Conservation (phyloP, 2,329 filamentous ascomycete genomes). For the Chaetomium strumarium region DNA sequence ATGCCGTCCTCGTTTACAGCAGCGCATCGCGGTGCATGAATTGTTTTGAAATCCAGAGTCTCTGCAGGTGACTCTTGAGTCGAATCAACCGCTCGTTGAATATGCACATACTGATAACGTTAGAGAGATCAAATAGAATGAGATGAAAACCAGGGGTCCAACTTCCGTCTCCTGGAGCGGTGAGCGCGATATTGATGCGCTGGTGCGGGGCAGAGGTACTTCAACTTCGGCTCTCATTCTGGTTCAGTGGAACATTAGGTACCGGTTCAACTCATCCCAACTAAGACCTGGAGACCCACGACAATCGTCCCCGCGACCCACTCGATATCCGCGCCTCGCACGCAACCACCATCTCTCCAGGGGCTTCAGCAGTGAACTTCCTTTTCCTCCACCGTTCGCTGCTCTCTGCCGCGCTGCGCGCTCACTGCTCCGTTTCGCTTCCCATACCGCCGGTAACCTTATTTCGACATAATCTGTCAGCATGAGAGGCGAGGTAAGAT, state of each 20-base stretch:
- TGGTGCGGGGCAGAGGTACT: background rate
- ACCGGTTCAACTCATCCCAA: background rate
- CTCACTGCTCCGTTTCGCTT: slow-evolving; percentile 17
- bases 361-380: slow-evolving; percentile 15
- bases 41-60: no score
- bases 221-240: background rate
- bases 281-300: background rate
- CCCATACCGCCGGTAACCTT: slow-evolving; percentile 14
- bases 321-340: slow-evolving; percentile 16
- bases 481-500: slow-evolving; percentile 30
- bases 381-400: slow-evolving; percentile 16
- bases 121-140: background rate
- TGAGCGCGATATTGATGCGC: background rate
- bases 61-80: no score
- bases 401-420: slow-evolving; percentile 26
- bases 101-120: background rate
- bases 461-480: slow-evolving; percentile 19
- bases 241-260: background rate
- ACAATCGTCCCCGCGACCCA: slow-evolving; percentile 10
- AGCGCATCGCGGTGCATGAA: no score
- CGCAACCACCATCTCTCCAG: slow-evolving; percentile 7
- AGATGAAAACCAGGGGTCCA: background rate
- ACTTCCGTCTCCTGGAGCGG: background rate
- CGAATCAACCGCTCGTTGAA: no score
- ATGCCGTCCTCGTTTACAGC: no score